A percentile compares a stretch with the other conserved stretches of the same genome.
Conservation (phyloP, 306 rosid genomes). For the Glycine latifolia region DNA sequence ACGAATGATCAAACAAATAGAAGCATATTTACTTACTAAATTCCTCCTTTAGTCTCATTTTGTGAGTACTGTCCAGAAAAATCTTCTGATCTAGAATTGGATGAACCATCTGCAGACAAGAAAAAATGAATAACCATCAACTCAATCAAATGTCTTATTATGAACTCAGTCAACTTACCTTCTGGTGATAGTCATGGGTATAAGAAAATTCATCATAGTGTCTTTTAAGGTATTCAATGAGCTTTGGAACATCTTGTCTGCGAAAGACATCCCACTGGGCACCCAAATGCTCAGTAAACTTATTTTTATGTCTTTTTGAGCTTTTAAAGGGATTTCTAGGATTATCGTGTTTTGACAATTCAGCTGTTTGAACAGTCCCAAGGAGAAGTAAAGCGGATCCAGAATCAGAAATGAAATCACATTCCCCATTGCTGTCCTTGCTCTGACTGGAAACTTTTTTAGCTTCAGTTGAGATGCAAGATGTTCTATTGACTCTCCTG, state of each 20-base stretch:
- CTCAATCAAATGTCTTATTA: slow-evolving; percentile 42
- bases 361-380: slow-evolving; percentile 47
- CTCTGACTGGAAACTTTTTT: slow-evolving; percentile 50
- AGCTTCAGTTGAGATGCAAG: slow-evolving; percentile 58
- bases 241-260: slow-evolving; percentile 91
- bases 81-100: slow-evolving; percentile 89
- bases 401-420: slow-evolving; percentile 48
- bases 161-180: slow-evolving; percentile 51
- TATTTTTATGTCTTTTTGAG: slow-evolving; percentile 47
- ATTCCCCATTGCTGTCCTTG: slow-evolving; percentile 54
- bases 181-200: slow-evolving; percentile 49
- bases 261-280: slow-evolving; percentile 97
- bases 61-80: slow-evolving; percentile 83
- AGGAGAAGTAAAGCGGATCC: slow-evolving; percentile 47
- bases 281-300: slow-evolving; percentile 49
- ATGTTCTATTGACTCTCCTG: slow-evolving; percentile 69
- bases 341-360: slow-evolving; percentile 37
- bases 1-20: slow-evolving; percentile 37
- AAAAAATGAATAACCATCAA: slow-evolving; percentile 43
- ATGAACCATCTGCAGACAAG: slow-evolving; percentile 77
- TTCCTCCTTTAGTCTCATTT: slow-evolving; percentile 87
- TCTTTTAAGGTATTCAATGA: slow-evolving; percentile 77
- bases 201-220: slow-evolving; percentile 65
- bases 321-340: slow-evolving; percentile 49
- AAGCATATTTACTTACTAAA: slow-evolving; percentile 64